Conservation (phyloP, 768 basidiomycete genomes). For the Suillus americanus region DNA sequence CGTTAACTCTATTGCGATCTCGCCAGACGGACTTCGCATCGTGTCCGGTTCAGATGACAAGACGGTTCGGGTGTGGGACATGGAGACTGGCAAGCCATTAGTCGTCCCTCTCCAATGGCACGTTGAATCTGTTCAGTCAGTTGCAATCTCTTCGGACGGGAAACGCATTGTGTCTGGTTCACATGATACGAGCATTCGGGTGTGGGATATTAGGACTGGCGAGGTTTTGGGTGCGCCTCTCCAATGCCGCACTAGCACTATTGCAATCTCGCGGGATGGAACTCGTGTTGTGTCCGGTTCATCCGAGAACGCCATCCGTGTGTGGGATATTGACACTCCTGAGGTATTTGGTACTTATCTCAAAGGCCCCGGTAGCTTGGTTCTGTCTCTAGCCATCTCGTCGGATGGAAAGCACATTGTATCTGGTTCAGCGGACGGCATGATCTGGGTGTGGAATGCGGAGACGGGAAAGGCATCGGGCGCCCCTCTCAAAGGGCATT, state of each 20-base stretch:
- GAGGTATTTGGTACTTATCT: too few species aligned
- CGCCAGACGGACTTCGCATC: neutral
- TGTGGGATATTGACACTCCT: neutral
- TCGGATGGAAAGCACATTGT: neutral
- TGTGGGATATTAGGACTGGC: neutral
- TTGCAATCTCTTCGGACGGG: neutral
- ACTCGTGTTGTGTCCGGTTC: too few species aligned
- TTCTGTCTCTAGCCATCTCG: neutral
- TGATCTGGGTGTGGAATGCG: neutral
- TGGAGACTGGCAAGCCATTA: neutral
- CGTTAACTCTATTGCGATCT: neutral
- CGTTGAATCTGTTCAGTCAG: neutral
- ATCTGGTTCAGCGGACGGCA: neutral
- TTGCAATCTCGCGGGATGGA: too few species aligned
- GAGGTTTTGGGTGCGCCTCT: neutral
- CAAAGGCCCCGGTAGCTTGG: too few species aligned
- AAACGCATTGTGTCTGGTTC: conserved; percentile 10
- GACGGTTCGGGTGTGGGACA: neutral
- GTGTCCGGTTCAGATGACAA: neutral
- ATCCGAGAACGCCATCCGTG: neutral
- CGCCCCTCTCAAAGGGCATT: conserved; percentile 1
- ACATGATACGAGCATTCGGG: neutral
- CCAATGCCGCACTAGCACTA: too few species aligned
- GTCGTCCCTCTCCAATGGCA: neutral
- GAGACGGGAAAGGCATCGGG: neutral